A percentile compares a stretch with the other conserved stretches of the same genome.
These are phyloP conservation scores for Populus pruinosa DNA, from an alignment of 345 rosid species.

Conservation along the genomic window DNA sequence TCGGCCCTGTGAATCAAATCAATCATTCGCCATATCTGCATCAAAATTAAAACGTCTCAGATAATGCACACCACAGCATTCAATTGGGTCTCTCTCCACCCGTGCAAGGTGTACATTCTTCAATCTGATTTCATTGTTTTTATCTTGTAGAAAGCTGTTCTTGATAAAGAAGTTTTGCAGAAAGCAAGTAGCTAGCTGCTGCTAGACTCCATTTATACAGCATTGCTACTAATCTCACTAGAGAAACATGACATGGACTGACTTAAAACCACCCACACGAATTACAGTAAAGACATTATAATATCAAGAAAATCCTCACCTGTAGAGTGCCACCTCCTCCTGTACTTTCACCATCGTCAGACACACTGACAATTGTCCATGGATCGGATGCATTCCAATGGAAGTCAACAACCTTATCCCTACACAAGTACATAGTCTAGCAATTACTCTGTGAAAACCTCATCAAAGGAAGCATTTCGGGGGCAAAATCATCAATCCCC, in stretches of 20 bases:
- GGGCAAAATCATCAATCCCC: neutral
- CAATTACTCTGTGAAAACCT: neutral
- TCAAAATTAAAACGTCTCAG: neutral
- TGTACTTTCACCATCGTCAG: slow-evolving; percentile 57
- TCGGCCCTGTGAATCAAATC: slow-evolving; percentile 56
- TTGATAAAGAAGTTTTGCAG: too few relatives aligned
- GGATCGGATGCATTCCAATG: slow-evolving; percentile 69
- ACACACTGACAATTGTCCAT: slow-evolving; percentile 65
- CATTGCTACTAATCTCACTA: too few relatives aligned
- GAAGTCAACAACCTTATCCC: slow-evolving; percentile 68
- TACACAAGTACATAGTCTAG: slow-evolving; percentile 15
- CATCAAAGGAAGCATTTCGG: neutral
- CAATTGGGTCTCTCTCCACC: neutral
- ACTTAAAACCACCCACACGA: neutral
- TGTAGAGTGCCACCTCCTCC: slow-evolving; percentile 73
- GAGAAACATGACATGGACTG: too few relatives aligned
- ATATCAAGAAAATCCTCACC: slow-evolving; percentile 23
- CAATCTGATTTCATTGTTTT: too few relatives aligned
- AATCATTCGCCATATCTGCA: slow-evolving; percentile 70
- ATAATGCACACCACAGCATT: neutral
- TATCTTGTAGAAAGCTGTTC: too few relatives aligned
- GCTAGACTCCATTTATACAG: too few relatives aligned
- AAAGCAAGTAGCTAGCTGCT: too few relatives aligned
- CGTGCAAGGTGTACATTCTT: too few relatives aligned
- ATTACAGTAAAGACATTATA: neutral